These are phyloP conservation scores for Tylopilus sp. DNA, from an alignment of 768 basidiomycete genomes.

Conservation along the genomic window DNA sequence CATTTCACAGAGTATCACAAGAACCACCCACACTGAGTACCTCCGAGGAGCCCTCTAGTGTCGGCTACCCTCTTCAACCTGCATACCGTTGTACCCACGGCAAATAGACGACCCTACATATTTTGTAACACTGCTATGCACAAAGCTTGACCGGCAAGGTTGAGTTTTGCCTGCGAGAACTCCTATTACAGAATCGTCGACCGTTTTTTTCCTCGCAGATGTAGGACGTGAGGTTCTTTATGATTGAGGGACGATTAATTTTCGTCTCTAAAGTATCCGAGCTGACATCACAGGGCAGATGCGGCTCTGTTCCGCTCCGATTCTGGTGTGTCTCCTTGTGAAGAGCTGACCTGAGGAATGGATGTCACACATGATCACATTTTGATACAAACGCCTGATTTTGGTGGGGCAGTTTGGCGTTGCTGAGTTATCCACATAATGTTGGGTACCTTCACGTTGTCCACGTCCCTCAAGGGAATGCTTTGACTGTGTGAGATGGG, in stretches of 20 bases:
- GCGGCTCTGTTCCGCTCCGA: not conserved
- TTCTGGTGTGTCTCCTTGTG: not conserved
- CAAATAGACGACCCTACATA: slow-evolving; percentile 25
- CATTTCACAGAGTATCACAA: slow-evolving; percentile 74
- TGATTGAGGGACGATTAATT: not conserved
- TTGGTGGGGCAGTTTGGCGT: not conserved
- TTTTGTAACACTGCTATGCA: slow-evolving; percentile 8
- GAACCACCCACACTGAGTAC: slow-evolving; percentile 74
- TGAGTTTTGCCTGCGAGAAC: not conserved
- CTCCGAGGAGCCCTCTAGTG: not conserved
- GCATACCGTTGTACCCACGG: slow-evolving; percentile 18
- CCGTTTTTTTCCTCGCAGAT: not conserved
- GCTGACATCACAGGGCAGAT: slow-evolving; percentile 1
- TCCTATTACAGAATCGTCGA: not conserved
- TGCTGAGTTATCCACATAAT: not conserved
- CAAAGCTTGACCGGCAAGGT: not conserved
- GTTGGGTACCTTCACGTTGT: not conserved
- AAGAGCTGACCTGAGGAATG: not conserved
- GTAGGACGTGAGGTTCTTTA: not conserved
- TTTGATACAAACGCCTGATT: not conserved
- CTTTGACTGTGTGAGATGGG: not conserved
- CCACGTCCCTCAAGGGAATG: not conserved
- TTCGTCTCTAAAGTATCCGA: not conserved
- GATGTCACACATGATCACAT: not conserved
- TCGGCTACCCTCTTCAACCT: slow-evolving; percentile 5